A percentile compares a stretch with the other conserved stretches of the same genome.
Conservation (phyloP, 139 green algal species). For the Chlorella sp. region DNA sequence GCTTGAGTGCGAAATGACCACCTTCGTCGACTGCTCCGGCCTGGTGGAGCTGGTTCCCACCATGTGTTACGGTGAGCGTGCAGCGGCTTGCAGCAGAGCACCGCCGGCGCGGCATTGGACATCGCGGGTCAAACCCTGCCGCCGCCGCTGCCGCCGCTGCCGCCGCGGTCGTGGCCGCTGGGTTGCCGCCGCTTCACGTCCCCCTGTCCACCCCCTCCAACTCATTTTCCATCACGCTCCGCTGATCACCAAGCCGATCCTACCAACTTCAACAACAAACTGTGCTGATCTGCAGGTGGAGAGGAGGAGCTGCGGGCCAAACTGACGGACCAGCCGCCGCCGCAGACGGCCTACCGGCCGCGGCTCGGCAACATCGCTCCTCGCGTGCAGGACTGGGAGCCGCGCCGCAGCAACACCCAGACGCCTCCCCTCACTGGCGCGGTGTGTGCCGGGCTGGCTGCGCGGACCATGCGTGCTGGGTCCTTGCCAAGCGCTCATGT, state of each 20-base stretch:
- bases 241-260: too few species aligned
- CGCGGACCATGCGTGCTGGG: not conserved
- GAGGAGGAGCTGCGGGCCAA: constrained; percentile 9
- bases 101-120: not conserved
- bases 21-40: not conserved
- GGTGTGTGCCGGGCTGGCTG: not conserved
- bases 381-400: constrained; percentile 13
- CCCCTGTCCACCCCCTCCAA: not conserved
- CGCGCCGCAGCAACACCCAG: constrained; percentile 12
- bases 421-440: constrained; percentile 2
- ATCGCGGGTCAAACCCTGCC: not conserved
- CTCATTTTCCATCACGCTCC: too few species aligned
- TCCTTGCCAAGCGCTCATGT: not conserved
- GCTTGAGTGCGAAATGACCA: not conserved
- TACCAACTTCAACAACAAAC: too few species aligned
- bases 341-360: not conserved
- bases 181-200: too few species aligned
- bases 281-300: not conserved
- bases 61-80: not conserved
- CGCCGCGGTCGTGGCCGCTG: not conserved
- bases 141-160: not conserved
- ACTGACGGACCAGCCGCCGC: not conserved
- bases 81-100: not conserved
- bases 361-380: constrained; percentile 23
- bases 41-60: not conserved